These are phyloP conservation scores for Lepraria neglecta DNA, from an alignment of 495 filamentous ascomycete genomes.

Conservation along the genomic window DNA sequence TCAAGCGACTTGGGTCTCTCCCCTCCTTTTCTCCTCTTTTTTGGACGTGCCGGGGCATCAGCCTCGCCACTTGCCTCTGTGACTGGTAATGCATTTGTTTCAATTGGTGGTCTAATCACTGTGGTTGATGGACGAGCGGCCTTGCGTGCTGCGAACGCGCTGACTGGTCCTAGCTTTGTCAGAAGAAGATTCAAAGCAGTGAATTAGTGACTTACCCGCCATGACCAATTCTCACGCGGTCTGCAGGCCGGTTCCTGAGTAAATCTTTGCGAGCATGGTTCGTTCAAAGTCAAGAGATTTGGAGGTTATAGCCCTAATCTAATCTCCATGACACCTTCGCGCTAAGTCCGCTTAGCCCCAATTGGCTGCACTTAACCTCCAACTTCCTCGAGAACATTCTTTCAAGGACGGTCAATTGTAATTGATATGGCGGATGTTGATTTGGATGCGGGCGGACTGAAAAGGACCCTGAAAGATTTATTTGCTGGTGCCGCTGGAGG, in stretches of 20 bases:
- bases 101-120: background rate
- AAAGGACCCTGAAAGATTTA: slow-evolving; percentile 80
- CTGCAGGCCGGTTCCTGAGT: too few relatives aligned
- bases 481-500: slow-evolving; percentile 87
- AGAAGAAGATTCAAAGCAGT: background rate
- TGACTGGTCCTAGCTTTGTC: slow-evolving; percentile 10
- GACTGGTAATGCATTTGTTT: background rate
- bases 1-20: background rate
- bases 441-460: slow-evolving; percentile 32
- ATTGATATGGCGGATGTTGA: slow-evolving; percentile 24
- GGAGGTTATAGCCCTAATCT: slow-evolving; percentile 1
- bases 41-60: background rate
- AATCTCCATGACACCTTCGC: slow-evolving; percentile 1
- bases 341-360: background rate
- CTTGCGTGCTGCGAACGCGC: slow-evolving; percentile 22
- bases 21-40: slow-evolving; percentile 3
- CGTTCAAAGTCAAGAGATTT: background rate
- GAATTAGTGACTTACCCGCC: background rate
- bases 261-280: background rate
- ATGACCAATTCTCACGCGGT: background rate
- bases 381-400: background rate
- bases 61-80: background rate
- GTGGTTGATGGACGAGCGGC: background rate
- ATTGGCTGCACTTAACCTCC: background rate
- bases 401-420: background rate